Percentiles rank a stretch among this genome's conserved stretches.
Conservation (phyloP, 2,329 filamentous ascomycete species). For the Rhinocladiella similis region DNA sequence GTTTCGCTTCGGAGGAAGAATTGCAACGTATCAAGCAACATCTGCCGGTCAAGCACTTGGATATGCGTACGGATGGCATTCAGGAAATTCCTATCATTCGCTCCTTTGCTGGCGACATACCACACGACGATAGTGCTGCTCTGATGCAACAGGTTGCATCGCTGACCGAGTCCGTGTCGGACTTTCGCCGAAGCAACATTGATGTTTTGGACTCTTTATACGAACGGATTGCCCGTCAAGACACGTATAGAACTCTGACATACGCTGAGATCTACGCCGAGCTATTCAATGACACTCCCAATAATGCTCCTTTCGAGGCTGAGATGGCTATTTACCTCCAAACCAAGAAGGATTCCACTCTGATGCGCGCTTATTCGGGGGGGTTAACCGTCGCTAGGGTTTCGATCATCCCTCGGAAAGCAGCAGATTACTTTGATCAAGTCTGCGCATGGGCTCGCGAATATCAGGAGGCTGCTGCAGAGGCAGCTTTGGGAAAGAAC, state of each 20-base stretch:
- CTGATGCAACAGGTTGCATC: constrained; percentile 37
- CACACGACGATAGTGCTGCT: constrained; percentile 38
- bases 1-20: constrained; percentile 23
- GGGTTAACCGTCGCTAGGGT: background rate
- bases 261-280: constrained; percentile 41
- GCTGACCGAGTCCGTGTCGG: constrained; percentile 36
- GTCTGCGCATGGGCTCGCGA: constrained; percentile 59
- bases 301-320: constrained; percentile 35
- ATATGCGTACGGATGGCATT: constrained; percentile 1
- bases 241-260: constrained; percentile 35
- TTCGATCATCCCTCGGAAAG: constrained; percentile 50
- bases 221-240: constrained; percentile 39
- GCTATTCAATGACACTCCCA: constrained; percentile 35
- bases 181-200: constrained; percentile 38
- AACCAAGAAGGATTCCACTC: constrained; percentile 5
- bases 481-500: constrained; percentile 34
- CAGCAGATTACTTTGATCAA: constrained; percentile 49
- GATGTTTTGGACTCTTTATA: constrained; percentile 39
- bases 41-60: constrained; percentile 22
- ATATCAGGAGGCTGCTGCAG: constrained; percentile 52
- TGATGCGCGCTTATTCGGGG: constrained; percentile 3
- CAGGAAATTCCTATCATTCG: constrained; percentile 36
- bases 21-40: constrained; percentile 19
- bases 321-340: constrained; percentile 14
- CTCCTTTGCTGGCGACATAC: constrained; percentile 37